These are phyloP conservation scores for Xylaria digitata DNA, from an alignment of 2,329 filamentous ascomycete genomes.

Conservation along the genomic window DNA sequence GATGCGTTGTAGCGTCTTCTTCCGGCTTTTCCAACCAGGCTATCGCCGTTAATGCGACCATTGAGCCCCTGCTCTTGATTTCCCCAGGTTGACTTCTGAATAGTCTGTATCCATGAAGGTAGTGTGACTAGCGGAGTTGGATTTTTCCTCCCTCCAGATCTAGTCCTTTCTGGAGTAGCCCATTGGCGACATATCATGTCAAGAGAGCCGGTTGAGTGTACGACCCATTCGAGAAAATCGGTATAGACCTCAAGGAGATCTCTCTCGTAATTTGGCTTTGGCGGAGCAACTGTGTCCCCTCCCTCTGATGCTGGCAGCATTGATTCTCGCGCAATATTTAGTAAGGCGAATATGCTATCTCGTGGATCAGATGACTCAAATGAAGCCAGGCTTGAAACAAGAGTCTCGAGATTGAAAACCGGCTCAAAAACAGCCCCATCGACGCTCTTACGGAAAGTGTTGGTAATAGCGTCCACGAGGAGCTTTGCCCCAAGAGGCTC, in stretches of 20 bases:
- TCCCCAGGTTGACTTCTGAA: slow-evolving; percentile 27
- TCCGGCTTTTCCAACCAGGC: slow-evolving; percentile 26
- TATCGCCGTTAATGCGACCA: slow-evolving; percentile 36
- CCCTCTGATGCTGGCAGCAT: neutral
- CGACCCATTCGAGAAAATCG: slow-evolving; percentile 6
- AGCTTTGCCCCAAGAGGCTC: neutral
- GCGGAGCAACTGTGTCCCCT: neutral
- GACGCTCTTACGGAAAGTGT: neutral
- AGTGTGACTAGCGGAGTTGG: slow-evolving; percentile 17
- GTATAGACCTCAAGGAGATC: slow-evolving; percentile 35
- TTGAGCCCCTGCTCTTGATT: slow-evolving; percentile 21
- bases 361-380: neutral
- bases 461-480: neutral
- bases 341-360: slow-evolving; percentile 4
- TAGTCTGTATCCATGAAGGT: slow-evolving; percentile 35
- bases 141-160: neutral
- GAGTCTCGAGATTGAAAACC: neutral
- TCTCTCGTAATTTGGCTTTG: slow-evolving; percentile 1
- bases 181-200: slow-evolving; percentile 46
- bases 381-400: neutral
- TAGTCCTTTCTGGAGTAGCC: slow-evolving; percentile 35
- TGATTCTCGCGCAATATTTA: neutral
- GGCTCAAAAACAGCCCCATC: neutral
- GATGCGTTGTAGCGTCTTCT: slow-evolving; percentile 30
- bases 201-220: slow-evolving; percentile 25